Base-by-base conservation (phyloP, 78 protist species). In the Dictyostelium citrinum region DNA sequence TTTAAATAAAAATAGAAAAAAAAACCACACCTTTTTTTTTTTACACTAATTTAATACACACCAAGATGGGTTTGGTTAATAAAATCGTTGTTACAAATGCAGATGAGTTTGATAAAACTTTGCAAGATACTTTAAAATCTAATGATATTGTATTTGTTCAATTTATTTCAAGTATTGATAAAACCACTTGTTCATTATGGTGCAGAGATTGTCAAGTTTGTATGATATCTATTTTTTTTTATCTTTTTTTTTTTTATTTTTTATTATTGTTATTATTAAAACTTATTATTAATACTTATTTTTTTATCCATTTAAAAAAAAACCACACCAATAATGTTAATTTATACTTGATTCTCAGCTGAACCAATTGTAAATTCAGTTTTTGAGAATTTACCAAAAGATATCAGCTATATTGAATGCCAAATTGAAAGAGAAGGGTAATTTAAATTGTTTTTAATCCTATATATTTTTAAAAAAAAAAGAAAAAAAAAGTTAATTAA, bases 341-440 rank as follows among this genome's bases (percentile, higher is more conserved):
- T n/a, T n/a, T n/a, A n/a, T n/a, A n/a, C n/a, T n/a, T n/a, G n/a
- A n/a, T 39, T 45, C n/a, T 11, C 20, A 88, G 93, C 93, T 33
- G 93, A 88, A 55, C 93, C 93, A 88, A 55, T 88, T 33, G 82
- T 88, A 12, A 61, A 76, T 31, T 43, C 51, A 17, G 82, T 45
- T 5, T 76, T 88, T 27, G 81, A 64, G 3, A 55, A 49, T 43
- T 45, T 46, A 31, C 7, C 22, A 24, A 37, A 61, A 3, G 45
- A 85, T 9, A 33, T 80, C 6, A 22, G 33, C 33, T n/a, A 77
- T 8, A 79, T 88, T 22, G 82, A 88, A 51, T 88, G 93, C 51
- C 61, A 70, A 68, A 88, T 88, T 68, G 68, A 37, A 79, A 88
- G 85, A 88, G 93, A 88, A 17, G 93, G 93, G 77, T 70, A 76